phyloP scores from a whole-genome alignment of 441 rosid species.

The Eutrema salsugineum region DNA sequence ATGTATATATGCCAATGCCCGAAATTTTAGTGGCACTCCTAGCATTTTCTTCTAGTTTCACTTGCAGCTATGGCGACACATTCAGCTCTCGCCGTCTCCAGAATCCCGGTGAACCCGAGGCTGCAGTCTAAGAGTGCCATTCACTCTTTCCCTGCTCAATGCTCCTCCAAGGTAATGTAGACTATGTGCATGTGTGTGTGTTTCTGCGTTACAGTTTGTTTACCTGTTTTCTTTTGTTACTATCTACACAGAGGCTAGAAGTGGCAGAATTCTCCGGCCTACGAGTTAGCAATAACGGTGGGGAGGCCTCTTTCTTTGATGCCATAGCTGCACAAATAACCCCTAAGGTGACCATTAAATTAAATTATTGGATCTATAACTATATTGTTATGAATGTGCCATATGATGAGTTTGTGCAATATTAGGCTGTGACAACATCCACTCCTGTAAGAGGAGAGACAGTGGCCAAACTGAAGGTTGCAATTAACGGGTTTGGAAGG shows the following conservation, averaged over 20 bases:
- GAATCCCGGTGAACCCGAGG: conserved; percentile 61
- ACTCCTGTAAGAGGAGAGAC: conserved; percentile 61
- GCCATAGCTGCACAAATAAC: conserved; percentile 66
- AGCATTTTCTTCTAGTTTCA: conserved; percentile 25
- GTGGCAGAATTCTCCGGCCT: conserved; percentile 81
- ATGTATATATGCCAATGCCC: conserved; percentile 26
- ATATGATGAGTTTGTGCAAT: conserved; percentile 16
- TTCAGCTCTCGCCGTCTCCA: conserved; percentile 87
- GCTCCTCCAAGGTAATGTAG: conserved; percentile 51
- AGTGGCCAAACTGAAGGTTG: conserved; percentile 89
- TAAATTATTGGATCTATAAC: background rate
- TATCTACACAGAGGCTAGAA: conserved; percentile 59
- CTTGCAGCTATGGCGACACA: conserved; percentile 78
- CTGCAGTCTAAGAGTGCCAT: conserved; percentile 53
- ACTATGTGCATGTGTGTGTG: background rate
- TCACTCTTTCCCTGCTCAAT: conserved; percentile 67
- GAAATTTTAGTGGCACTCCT: conserved; percentile 9
- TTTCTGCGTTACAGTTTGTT: background rate
- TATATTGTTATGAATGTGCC: background rate
- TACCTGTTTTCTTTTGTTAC: conserved; percentile 7
- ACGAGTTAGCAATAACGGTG: conserved; percentile 41
- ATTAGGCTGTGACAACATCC: conserved; percentile 46
- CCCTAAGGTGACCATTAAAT: conserved; percentile 49
- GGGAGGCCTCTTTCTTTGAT: conserved; percentile 69
- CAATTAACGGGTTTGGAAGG: conserved; percentile 94